A percentile compares a stretch with the other conserved stretches of the same genome.
phyloP scores from a whole-genome alignment of 805 yeast genomes.

The Ogataea dorogensis region DNA sequence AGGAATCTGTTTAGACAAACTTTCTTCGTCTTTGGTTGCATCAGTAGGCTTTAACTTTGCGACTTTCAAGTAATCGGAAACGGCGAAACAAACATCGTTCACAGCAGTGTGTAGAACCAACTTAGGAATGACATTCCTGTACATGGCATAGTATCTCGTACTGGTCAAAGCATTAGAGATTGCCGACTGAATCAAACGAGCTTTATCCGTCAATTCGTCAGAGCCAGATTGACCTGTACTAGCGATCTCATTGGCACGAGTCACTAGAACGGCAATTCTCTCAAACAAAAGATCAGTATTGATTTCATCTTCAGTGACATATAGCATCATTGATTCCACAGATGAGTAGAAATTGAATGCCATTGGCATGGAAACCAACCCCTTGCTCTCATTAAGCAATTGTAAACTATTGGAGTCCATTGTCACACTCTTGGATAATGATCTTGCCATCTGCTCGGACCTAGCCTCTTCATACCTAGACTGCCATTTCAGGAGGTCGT shows the following conservation, averaged over 20 bases:
- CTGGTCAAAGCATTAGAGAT: constrained; percentile 74
- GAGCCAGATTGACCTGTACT: constrained; percentile 36
- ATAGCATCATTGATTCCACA: constrained; percentile 44
- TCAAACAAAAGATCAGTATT: constrained; percentile 48
- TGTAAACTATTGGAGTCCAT: constrained; percentile 10
- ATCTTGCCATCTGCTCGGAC: constrained; percentile 19
- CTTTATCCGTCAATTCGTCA: constrained; percentile 34
- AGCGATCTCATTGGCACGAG: constrained; percentile 39
- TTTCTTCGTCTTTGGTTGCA: constrained; percentile 1
- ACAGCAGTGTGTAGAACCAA: constrained; percentile 72
- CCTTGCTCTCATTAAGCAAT: constrained; percentile 29
- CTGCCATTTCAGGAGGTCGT: constrained; percentile 46
- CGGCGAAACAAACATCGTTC: constrained; percentile 65
- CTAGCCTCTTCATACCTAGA: constrained; percentile 49
- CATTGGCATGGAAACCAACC: constrained; percentile 42
- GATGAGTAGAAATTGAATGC: constrained; percentile 42
- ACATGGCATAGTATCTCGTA: constrained; percentile 68
- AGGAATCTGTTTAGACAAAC: not conserved
- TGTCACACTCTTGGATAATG: constrained; percentile 10
- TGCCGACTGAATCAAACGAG: constrained; percentile 56
- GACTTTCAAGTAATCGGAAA: constrained; percentile 58
- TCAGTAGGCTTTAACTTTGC: constrained; percentile 41
- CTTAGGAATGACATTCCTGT: constrained; percentile 63
- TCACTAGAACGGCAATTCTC: constrained; percentile 48
- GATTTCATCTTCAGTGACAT: constrained; percentile 22